Evolutionary conservation across 257 asterid genomes (phyloP).

Genomic region (Phtheirospermum japonicum): DNA sequence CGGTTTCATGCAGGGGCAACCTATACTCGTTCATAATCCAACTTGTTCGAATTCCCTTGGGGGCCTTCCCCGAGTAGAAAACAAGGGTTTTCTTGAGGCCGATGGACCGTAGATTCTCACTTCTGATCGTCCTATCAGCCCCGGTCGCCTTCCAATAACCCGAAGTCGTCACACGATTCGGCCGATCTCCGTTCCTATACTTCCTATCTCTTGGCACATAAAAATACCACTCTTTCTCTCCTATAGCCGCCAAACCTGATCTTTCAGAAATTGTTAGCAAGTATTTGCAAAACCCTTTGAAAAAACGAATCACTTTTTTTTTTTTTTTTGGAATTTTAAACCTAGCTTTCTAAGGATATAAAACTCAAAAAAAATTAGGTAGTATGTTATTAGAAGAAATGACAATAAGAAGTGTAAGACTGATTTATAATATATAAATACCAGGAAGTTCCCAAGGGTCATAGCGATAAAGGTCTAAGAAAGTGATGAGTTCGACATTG

Average conservation of each 20-base stretch:
- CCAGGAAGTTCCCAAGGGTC: slow-evolving; percentile 98
- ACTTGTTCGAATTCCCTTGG: slow-evolving; percentile 75
- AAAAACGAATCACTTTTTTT: too few relatives aligned
- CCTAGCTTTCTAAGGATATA: background rate
- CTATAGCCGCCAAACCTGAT: slow-evolving; percentile 88
- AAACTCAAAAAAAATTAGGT: background rate
- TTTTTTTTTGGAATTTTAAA: too few relatives aligned
- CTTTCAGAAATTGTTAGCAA: too few relatives aligned
- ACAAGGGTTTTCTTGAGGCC: slow-evolving; percentile 90
- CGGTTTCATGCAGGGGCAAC: slow-evolving; percentile 77
- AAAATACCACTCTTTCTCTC: slow-evolving; percentile 91
- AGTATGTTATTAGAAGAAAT: too few relatives aligned
- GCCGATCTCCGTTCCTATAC: slow-evolving; percentile 85
- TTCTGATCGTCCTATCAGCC: slow-evolving; percentile 72
- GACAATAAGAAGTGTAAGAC: background rate
- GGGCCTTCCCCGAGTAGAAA: slow-evolving; percentile 89
- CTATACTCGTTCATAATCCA: slow-evolving; percentile 96
- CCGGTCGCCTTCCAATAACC: slow-evolving; percentile 91
- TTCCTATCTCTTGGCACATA: slow-evolving; percentile 83
- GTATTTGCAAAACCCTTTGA: too few relatives aligned
- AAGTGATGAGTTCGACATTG: slow-evolving; percentile 87
- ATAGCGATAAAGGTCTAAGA: slow-evolving; percentile 81
- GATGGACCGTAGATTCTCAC: slow-evolving; percentile 56
- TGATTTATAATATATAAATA: slow-evolving; percentile 16
- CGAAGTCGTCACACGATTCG: slow-evolving; percentile 82